Conservation (phyloP, 2,329 filamentous ascomycete species). For the Scleromitrula shiraiana region DNA sequence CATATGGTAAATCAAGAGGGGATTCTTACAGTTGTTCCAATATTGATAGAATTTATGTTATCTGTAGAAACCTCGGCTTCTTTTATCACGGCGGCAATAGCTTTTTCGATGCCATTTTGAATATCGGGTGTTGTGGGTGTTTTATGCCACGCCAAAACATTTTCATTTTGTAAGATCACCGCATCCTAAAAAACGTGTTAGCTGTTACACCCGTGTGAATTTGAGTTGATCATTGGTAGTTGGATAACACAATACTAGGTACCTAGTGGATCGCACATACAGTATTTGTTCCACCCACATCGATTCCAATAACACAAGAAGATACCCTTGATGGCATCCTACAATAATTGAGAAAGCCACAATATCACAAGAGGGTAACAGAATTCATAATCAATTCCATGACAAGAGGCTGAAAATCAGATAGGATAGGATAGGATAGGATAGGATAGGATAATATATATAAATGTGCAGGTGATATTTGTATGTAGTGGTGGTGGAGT, state of each 20-base stretch:
- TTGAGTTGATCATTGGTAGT: too few relatives aligned
- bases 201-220: background rate
- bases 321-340: conserved; percentile 19
- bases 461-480: too few relatives aligned
- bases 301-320: conserved; percentile 33
- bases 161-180: conserved; percentile 21
- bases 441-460: too few relatives aligned
- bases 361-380: too few relatives aligned
- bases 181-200: conserved; percentile 11
- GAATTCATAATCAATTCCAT: too few relatives aligned
- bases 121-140: conserved; percentile 43
- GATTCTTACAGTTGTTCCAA: conserved; percentile 33
- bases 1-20: too few relatives aligned
- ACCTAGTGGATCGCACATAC: conserved; percentile 7
- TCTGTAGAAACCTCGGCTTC: conserved; percentile 32
- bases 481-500: too few relatives aligned
- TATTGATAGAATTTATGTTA: conserved; percentile 39
- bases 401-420: too few relatives aligned
- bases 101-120: conserved; percentile 39
- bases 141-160: conserved; percentile 37
- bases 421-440: too few relatives aligned
- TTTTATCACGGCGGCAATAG: conserved; percentile 37
- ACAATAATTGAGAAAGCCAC: too few relatives aligned
- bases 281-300: conserved; percentile 54
- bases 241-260: too few relatives aligned